These are phyloP conservation scores for Candida sanyaensis DNA, from an alignment of 1,139 yeast genomes.

Conservation along the genomic window DNA sequence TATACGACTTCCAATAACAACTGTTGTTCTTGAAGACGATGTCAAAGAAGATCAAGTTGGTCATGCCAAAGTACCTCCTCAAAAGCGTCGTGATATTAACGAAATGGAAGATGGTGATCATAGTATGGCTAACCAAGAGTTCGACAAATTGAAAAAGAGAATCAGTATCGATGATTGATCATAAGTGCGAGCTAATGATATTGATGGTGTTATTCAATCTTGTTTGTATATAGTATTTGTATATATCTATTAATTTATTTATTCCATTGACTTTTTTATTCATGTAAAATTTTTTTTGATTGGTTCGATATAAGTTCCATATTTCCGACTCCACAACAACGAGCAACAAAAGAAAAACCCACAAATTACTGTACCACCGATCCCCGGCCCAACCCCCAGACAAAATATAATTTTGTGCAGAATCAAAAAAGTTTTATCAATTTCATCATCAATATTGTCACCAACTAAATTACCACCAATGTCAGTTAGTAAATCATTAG, in stretches of 20 bases:
- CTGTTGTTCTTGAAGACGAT: conserved; percentile 34
- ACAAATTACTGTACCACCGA: background rate
- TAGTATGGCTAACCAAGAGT: conserved; percentile 17
- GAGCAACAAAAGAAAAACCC: background rate
- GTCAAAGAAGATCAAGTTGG: conserved; percentile 40
- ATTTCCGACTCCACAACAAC: background rate
- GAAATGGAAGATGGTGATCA: conserved; percentile 16
- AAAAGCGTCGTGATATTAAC: conserved; percentile 1
- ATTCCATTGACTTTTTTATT: background rate
- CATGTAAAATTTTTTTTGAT: background rate
- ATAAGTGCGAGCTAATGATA: background rate
- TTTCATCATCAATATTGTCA: no score
- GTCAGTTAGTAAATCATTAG: conserved; percentile 8
- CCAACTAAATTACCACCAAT: background rate
- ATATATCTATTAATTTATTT: background rate
- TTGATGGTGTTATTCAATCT: background rate
- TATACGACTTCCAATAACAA: conserved; percentile 37
- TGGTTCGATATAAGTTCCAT: background rate
- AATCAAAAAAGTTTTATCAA: no score
- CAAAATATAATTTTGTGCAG: no score
- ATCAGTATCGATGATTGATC: conserved; percentile 19
- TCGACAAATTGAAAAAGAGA: conserved; percentile 26
- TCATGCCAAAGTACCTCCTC: conserved; percentile 8
- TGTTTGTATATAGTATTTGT: conserved; percentile 3
- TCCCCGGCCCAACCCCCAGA: no score